These are phyloP conservation scores for Chrysoporthe cubensis DNA, from an alignment of 2,329 filamentous ascomycete genomes.

Conservation along the genomic window DNA sequence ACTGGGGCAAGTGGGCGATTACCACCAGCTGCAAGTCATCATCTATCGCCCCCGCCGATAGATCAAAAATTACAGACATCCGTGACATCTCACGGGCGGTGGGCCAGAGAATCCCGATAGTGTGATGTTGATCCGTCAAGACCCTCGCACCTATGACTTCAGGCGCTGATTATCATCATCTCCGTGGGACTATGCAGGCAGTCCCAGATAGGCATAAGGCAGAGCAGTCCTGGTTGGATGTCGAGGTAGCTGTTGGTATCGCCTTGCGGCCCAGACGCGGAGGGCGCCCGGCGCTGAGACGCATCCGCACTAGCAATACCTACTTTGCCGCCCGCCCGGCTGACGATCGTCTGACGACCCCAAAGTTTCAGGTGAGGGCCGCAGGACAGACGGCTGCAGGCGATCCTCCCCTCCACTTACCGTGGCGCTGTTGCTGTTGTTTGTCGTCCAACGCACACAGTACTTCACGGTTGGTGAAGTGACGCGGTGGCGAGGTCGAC, in stretches of 20 bases:
- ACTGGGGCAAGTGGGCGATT: background rate
- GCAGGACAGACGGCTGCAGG: slow-evolving; percentile 5
- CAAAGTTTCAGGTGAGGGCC: slow-evolving; percentile 8
- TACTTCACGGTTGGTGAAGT: too few species aligned
- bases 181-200: slow-evolving; percentile 5
- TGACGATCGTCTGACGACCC: slow-evolving; percentile 1
- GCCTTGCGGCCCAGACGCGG: background rate
- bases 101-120: background rate
- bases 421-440: background rate
- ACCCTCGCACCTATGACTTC: slow-evolving; percentile 3
- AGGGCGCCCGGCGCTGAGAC: background rate
- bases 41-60: background rate
- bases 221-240: background rate
- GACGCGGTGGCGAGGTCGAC: too few species aligned
- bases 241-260: background rate
- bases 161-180: slow-evolving; percentile 7
- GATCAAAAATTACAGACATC: background rate
- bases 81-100: background rate
- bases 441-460: background rate
- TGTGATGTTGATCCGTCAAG: background rate
- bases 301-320: background rate
- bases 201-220: background rate
- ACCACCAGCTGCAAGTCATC: slow-evolving; percentile 2
- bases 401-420: background rate
- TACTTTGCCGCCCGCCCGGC: background rate